Conservation (phyloP, 768 basidiomycete species). For the Russula compacta region DNA sequence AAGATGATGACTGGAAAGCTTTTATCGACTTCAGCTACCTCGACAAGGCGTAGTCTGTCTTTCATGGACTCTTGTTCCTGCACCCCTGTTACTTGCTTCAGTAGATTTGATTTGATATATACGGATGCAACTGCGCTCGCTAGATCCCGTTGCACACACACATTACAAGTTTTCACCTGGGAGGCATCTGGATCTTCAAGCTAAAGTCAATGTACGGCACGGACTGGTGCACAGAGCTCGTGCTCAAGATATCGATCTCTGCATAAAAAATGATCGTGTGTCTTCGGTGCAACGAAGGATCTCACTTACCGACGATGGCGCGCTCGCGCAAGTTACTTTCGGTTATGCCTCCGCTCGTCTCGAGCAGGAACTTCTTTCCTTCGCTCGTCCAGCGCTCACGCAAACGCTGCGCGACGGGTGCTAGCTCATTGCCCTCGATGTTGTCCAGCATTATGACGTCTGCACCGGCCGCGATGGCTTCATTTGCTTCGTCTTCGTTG, state of each 20-base stretch:
- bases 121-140: too few relatives aligned
- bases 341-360: constrained; percentile 95
- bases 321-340: constrained; percentile 74
- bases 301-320: constrained; percentile 68
- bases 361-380: constrained; percentile 71
- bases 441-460: constrained; percentile 62
- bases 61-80: too few relatives aligned
- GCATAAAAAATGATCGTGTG: constrained; percentile 25
- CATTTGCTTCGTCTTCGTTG: constrained; percentile 83
- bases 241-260: constrained; percentile 91
- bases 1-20: too few relatives aligned
- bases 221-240: constrained; percentile 83
- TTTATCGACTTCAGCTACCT: too few relatives aligned
- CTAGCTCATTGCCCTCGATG: constrained; percentile 68
- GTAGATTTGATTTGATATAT: too few relatives aligned
- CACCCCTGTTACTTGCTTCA: too few relatives aligned
- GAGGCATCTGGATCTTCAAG: constrained; percentile 29
- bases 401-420: constrained; percentile 55
- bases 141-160: too few relatives aligned
- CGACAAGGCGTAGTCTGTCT: too few relatives aligned
- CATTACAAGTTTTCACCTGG: too few relatives aligned
- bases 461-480: constrained; percentile 91
- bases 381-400: constrained; percentile 73
- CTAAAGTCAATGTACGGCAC: constrained; percentile 63
- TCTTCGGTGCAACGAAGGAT: background rate